Evolutionary conservation across 345 rosid genomes (phyloP).

Genomic region (Murraya paniculata): DNA sequence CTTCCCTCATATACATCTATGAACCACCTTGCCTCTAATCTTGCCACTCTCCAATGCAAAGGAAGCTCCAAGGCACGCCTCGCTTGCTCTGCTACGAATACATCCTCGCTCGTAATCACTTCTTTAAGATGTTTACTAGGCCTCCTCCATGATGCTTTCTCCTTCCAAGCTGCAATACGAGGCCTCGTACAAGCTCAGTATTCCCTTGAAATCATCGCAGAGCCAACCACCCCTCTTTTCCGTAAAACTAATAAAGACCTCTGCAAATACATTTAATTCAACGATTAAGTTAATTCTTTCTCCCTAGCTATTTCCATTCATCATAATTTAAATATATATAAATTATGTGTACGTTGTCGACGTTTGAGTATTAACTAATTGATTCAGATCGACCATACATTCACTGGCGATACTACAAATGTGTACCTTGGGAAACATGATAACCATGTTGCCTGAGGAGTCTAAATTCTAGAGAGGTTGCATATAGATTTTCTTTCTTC

Average conservation of each 20-base stretch:
- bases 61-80: slow-evolving; percentile 23
- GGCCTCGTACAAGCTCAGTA: slow-evolving; percentile 19
- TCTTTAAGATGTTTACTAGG: slow-evolving; percentile 8
- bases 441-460: neutral
- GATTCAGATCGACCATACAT: too few relatives aligned
- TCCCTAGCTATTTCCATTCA: too few relatives aligned
- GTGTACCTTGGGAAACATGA: neutral
- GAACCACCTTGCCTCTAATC: slow-evolving; percentile 22
- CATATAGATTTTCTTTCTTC: slow-evolving; percentile 3
- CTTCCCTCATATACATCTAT: slow-evolving; percentile 11
- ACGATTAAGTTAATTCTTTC: too few relatives aligned
- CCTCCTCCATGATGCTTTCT: slow-evolving; percentile 18
- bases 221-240: slow-evolving; percentile 4
- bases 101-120: neutral
- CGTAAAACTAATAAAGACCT: neutral
- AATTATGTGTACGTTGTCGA: too few relatives aligned
- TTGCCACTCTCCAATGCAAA: slow-evolving; percentile 4
- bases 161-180: slow-evolving; percentile 3
- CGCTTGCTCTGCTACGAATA: neutral
- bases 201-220: slow-evolving; percentile 5
- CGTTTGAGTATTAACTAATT: too few relatives aligned
- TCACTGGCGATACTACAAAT: too few relatives aligned
- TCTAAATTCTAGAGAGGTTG: slow-evolving; percentile 7
- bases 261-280: neutral
- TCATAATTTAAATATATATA: too few relatives aligned